Percentiles rank a stretch among this genome's conserved stretches.
Conservation (phyloP, 768 basidiomycete genomes). For the Trametes coccinea region DNA sequence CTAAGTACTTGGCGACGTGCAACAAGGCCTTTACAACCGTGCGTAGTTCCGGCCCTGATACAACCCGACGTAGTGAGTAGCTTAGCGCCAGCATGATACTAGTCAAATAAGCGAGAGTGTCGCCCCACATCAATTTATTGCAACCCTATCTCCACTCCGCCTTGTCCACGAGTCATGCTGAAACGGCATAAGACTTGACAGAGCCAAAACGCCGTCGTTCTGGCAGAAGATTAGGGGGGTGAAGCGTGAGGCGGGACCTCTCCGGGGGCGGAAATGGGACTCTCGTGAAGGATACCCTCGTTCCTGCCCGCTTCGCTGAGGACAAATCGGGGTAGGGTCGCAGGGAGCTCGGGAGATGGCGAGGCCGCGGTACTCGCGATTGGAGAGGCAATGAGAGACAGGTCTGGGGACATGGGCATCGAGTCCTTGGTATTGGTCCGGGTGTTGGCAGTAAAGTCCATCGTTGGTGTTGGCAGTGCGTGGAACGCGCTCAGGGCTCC, state of each 20-base stretch:
- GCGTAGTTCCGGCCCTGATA: too few relatives aligned
- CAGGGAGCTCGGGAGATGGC: constrained; percentile 19
- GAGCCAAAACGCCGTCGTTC: constrained; percentile 1
- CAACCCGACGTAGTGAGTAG: neutral
- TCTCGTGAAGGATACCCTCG: constrained; percentile 19
- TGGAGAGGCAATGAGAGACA: constrained; percentile 24
- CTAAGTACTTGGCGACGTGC: too few relatives aligned
- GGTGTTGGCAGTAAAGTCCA: constrained; percentile 35
- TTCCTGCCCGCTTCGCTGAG: constrained; percentile 18
- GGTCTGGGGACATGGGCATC: constrained; percentile 27
- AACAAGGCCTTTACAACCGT: too few relatives aligned
- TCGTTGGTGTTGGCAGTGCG: constrained; percentile 42
- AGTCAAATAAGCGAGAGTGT: neutral
- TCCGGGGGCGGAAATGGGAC: constrained; percentile 13
- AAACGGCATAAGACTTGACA: constrained; percentile 9
- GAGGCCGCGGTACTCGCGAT: constrained; percentile 26
- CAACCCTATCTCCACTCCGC: constrained; percentile 9
- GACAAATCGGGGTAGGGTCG: constrained; percentile 11
- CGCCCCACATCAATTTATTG: neutral
- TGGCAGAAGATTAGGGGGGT: constrained; percentile 9
- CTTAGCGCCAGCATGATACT: neutral
- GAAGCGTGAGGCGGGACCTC: constrained; percentile 14
- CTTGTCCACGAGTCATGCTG: constrained; percentile 7
- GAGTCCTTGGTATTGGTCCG: constrained; percentile 37
- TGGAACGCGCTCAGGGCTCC: constrained; percentile 45